phyloP scores from a whole-genome alignment of 805 yeast genomes.

The Saccharomyces kudriavzevii region DNA sequence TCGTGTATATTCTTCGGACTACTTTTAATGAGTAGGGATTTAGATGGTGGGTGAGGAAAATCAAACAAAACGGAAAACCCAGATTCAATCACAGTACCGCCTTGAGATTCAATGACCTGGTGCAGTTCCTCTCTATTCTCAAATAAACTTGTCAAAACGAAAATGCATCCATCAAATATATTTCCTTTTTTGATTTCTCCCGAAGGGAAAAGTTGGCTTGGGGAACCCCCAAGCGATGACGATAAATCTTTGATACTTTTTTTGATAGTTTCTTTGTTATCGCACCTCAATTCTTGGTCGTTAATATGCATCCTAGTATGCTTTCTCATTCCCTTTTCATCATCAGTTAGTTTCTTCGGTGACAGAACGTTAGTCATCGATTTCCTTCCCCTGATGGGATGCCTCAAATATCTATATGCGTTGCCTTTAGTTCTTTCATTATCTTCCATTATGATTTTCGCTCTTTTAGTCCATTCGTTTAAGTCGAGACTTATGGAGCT shows the following conservation, averaged over 20 bases:
- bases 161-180: constrained; percentile 32
- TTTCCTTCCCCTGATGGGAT: constrained; percentile 20
- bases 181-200: not conserved
- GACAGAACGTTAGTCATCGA: not conserved
- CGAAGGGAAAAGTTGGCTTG: not conserved
- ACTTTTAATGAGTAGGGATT: constrained; percentile 3
- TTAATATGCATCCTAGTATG: not conserved
- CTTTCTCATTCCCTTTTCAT: not conserved
- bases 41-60: not conserved
- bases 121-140: constrained; percentile 30
- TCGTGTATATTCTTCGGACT: not conserved
- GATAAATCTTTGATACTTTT: not conserved
- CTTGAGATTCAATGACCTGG: constrained; percentile 34
- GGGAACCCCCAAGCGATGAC: not conserved
- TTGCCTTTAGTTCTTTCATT: constrained; percentile 8
- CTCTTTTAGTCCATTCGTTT: constrained; percentile 30
- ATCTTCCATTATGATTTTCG: constrained; percentile 22
- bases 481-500: constrained; percentile 29
- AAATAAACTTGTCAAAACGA: constrained; percentile 32
- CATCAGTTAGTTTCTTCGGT: not conserved
- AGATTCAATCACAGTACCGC: constrained; percentile 35
- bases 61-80: constrained; percentile 30
- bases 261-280: not conserved
- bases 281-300: not conserved
- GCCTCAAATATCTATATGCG: constrained; percentile 11